Base-by-base conservation (phyloP, 179 eudicot species). In the Pouteria campechiana region DNA sequence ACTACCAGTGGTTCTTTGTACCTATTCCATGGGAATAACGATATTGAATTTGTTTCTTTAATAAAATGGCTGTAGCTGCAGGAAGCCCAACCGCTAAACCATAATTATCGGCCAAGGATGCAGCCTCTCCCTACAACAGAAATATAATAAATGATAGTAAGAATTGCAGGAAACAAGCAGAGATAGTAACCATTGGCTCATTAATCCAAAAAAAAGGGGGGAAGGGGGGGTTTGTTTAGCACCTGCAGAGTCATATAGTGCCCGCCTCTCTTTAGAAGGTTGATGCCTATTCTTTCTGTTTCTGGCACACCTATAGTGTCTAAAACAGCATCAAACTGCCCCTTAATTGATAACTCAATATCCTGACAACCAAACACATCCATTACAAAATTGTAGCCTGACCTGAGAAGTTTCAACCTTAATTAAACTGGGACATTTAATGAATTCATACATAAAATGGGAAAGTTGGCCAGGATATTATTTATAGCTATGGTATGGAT, bases 241-340 rank as follows among this genome's bases (percentile, higher is more conserved):
- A 90, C 99, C 85, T 87, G 99, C 72, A 87, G 64, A 24, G 96
- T 92, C 99, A 92, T 87, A 66, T 87, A 92, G 47, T 87, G 78
- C 57, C 96, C 99, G 35, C 96, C 92, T 53, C 76, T 79, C 66
- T 71, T 82, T 38, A 92, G 67, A 47, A 82, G 63, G 64, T 77
- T 73, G 35, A 86, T 60, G 29, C 96, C 94, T 20, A 77, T 48
- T 59, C 70, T 77, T 57, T 92, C 99, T 2, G 88, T 92, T 48
- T 83, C 88, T 10, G 71, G 82, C 44, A 69, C 52, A 25, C 99
- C 96, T 52, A 92, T 67, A 36, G 99, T 92, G 54, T 92, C 99
- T 60, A 90, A 59, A 19, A 87, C 96, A 70, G 94, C 94, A 77
- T 90, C 88, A 64, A 82, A 90, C 11, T 67, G 74, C 37, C 74